Base-by-base conservation (phyloP, 2,329 filamentous ascomycete genomes). In the Sporothrix brunneoviolacea region DNA sequence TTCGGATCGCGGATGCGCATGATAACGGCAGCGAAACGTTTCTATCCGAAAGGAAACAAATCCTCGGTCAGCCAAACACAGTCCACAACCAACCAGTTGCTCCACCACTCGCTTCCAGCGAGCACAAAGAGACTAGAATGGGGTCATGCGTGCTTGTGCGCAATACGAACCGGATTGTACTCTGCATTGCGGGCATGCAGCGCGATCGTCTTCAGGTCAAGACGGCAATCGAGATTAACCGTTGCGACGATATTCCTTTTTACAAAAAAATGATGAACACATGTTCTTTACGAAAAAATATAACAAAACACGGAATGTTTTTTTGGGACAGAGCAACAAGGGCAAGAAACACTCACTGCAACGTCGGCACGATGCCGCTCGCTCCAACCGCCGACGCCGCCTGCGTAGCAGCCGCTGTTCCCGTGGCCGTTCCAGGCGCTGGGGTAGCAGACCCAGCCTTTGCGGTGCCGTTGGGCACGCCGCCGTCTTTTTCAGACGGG, bases 1-100 rank as follows among this genome's bases (percentile, higher is more conserved):
- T 98, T 98, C 53, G 93, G 93, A 65, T 98, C 93, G 64, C 93
- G 91, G 61, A 98, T 98, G 75, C 93, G 90, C 93, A 98, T 97
- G 71, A 98, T 98, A 60, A 97, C 93, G 67, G 91, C 91, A 64
- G 91, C 91, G 66, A 97, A 97, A 86, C 91, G 91, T 91, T 95
- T 58, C 56, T 58, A 33, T 15, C 50, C 21, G 12, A 36, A 16
- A 13, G 15, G 22, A 27, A n/a, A 27, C 18, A 45, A 35, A 39
- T n/a, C 21, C 22, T 43, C 15, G 27, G 52, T 54, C 46, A 54
- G 52, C 48, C 48, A 49, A 43, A 54, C 39, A 51, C 51, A 43
- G n/a, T 43, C 50, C 28, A 49, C 16, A 42, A 49, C 37, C 38
- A 38, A 28, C 21, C 38, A 16, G 12, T 21, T 27, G 38, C 38